Conservation (phyloP, 2,329 filamentous ascomycete species). For the Fusarium pseudoanthophilum region DNA sequence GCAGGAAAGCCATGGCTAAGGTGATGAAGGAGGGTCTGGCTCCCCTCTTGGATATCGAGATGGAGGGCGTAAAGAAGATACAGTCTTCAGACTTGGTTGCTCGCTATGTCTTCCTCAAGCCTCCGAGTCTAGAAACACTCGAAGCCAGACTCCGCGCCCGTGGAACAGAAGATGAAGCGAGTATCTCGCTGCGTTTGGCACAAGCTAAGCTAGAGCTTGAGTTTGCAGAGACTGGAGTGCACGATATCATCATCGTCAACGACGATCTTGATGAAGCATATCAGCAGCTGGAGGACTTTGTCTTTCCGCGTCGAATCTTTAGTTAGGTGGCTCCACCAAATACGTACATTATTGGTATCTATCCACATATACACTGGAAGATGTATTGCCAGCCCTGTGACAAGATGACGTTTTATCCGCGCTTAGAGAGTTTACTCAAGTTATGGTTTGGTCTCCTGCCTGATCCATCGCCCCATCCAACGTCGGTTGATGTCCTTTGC, state of each 20-base stretch:
- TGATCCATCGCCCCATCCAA: slow-evolving; percentile 20
- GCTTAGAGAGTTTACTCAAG: background rate
- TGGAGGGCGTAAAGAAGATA: background rate
- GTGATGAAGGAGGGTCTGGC: accelerated
- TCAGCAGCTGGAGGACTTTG: background rate
- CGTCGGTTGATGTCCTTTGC: slow-evolving; percentile 20
- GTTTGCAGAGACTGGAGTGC: background rate
- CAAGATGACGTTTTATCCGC: too few species aligned
- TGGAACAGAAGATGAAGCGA: background rate
- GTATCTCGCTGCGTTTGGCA: background rate
- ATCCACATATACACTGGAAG: too few species aligned
- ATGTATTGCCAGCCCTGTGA: too few species aligned
- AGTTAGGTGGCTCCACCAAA: too few species aligned
- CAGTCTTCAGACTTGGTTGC: background rate
- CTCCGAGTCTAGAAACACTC: accelerated
- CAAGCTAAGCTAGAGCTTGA: background rate
- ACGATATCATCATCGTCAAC: background rate
- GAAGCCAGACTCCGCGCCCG: accelerated
- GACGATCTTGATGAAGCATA: background rate
- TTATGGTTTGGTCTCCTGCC: background rate
- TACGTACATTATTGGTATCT: too few species aligned
- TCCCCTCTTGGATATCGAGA: background rate
- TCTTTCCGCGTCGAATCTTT: background rate
- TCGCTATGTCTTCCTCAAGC: background rate
- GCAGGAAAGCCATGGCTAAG: background rate